phyloP scores from a whole-genome alignment of 78 protist genomes.

The Capsaspora owczarzaki region DNA sequence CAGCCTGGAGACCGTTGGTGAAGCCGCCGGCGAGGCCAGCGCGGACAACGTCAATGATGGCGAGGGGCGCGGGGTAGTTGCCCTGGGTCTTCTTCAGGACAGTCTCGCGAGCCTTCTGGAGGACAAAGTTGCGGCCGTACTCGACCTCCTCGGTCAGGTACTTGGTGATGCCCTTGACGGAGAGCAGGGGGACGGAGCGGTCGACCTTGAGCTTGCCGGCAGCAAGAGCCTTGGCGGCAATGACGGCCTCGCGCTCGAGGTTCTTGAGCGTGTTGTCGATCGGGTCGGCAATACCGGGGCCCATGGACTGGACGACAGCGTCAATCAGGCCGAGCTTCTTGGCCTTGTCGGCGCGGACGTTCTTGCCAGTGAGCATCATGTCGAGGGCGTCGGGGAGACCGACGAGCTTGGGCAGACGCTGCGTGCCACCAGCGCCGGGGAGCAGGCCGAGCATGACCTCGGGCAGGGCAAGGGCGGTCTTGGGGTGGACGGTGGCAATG shows the following conservation, averaged over 20 bases:
- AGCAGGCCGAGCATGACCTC: conserved; percentile 77
- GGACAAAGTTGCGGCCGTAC: conserved; percentile 34
- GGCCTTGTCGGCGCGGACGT: conserved; percentile 30
- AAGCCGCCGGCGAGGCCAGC: neutral
- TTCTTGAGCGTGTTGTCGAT: neutral
- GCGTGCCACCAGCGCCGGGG: conserved; percentile 93
- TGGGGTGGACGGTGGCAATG: conserved; percentile 40
- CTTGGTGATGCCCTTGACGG: conserved; percentile 1
- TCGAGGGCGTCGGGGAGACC: conserved; percentile 48
- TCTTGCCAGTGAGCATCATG: conserved; percentile 51
- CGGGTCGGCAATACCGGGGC: neutral
- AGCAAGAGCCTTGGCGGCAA: conserved; percentile 12
- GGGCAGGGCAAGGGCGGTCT: conserved; percentile 35
- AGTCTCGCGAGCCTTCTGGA: conserved; percentile 19
- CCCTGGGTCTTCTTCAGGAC: conserved; percentile 52
- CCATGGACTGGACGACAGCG: conserved; percentile 20
- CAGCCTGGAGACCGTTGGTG: conserved; percentile 22
- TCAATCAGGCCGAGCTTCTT: conserved; percentile 37
- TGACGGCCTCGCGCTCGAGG: conserved; percentile 22
- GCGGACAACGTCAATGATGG: conserved; percentile 6
- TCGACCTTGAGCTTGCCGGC: conserved; percentile 20
- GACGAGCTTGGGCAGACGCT: conserved; percentile 74
- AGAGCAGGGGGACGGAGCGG: conserved; percentile 10
- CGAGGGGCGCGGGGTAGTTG: conserved; percentile 56
- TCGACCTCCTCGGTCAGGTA: conserved; percentile 11